Evolutionary conservation across 305 asterid genomes (phyloP).

Genomic region (Lippia alba): DNA sequence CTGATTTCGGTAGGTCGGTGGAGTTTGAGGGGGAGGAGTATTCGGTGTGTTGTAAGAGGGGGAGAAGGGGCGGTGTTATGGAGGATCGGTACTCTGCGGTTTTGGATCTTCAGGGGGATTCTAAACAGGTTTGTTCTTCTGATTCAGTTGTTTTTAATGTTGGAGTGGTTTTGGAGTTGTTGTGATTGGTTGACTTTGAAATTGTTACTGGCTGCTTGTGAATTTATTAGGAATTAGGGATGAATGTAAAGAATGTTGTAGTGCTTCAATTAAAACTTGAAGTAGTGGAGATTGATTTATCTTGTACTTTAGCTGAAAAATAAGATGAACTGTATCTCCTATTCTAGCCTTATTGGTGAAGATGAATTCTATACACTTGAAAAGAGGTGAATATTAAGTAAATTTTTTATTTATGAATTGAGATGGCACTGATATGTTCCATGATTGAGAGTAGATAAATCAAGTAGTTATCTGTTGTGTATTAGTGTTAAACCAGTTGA

Average conservation of each 20-base stretch:
- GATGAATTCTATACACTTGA: background rate
- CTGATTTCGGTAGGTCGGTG: conserved; percentile 45
- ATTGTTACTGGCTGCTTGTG: background rate
- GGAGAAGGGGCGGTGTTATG: conserved; percentile 65
- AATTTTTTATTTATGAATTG: conserved; percentile 6
- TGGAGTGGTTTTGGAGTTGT: background rate
- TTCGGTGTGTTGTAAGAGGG: conserved; percentile 73
- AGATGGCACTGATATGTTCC: background rate
- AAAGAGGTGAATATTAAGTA: background rate
- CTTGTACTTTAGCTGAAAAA: background rate
- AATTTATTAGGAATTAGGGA: background rate
- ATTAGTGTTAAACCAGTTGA: background rate
- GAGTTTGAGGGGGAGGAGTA: conserved; percentile 66
- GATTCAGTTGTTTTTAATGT: background rate
- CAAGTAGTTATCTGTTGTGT: conserved; percentile 1
- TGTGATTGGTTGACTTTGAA: background rate
- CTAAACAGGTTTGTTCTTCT: conserved; percentile 58
- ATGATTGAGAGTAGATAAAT: background rate
- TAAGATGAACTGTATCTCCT: conserved; percentile 5
- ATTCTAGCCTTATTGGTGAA: conserved; percentile 1
- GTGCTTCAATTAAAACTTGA: conserved; percentile 8
- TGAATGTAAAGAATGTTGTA: conserved; percentile 1
- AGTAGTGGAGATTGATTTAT: conserved; percentile 16
- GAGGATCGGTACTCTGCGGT: conserved; percentile 75
- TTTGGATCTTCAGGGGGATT: conserved; percentile 48